Evolutionary conservation across 2,329 filamentous ascomycete species (phyloP), one percentile per base, ranked within the genome.

Genomic region (Tolypocladium album): DNA sequence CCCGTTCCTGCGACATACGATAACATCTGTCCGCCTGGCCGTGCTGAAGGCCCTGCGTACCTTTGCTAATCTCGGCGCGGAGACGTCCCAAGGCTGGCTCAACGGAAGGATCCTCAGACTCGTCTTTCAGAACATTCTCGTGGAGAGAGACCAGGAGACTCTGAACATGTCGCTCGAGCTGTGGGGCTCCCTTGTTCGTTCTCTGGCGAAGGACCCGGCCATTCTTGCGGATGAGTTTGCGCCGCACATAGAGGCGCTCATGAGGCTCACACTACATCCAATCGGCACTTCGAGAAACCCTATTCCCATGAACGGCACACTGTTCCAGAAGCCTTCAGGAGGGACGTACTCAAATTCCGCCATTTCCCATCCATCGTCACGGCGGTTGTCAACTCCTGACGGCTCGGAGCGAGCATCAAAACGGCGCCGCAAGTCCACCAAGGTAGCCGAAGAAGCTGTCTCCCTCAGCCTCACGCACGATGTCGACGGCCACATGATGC

Each of bases 401-500:
- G 77, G 76, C 6, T 75, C 78, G 15, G 84, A 90, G 61, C 82
- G 89, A 62, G 80, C 85, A 17, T 78, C 86, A 2, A 90, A 94
- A 74, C 87, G 90, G 64, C 84, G 92, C 40, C 86, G 92, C 62
- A 95, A 92, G 73, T 89, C 89, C 0, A 86, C 89, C n/a, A 96
- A 95, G 77, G 76, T 83, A 24, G 90, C 42, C 38, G 58, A 94
- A 59, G 88, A 92, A 36, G 75, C 82, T 11, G 77, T 82, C 1
- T 76, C 83, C 1, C 75, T 82, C 4, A 82, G 78, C n/a, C 78
- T 88, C n/a, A 84, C 88, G 1, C 94, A 99, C 73, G 96, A 99
- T 72, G 91, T 99, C 22, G 94, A 99, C 71, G 94, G 92, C 12
- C 92, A 96, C 66, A 97, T 99, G 88, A 92, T 99, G 79, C 90